phyloP scores from a whole-genome alignment of 176 grass and related monocot species.

The Alloteropsis semialata region DNA sequence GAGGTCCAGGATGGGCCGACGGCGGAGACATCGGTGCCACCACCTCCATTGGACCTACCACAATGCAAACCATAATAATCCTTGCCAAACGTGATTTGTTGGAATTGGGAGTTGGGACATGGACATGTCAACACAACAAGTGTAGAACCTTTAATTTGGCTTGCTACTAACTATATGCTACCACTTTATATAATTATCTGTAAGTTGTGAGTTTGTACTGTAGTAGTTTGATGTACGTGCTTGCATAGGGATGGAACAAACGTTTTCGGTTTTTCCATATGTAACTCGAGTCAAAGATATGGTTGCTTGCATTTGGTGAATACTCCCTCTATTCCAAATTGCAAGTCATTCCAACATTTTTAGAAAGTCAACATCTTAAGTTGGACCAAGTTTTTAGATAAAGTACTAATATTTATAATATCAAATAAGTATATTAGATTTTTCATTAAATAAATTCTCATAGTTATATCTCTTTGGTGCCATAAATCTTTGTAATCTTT shows the following conservation, averaged over 20 bases:
- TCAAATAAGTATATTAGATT: too few species aligned
- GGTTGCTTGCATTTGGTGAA: background rate
- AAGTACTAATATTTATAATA: too few species aligned
- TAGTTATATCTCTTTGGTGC: too few species aligned
- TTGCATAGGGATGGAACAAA: background rate
- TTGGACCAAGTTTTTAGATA: too few species aligned
- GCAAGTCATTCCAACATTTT: too few species aligned
- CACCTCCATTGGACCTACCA: slow-evolving; percentile 19
- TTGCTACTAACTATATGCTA: background rate
- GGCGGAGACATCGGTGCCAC: background rate
- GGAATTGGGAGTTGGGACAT: background rate
- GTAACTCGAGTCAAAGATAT: background rate
- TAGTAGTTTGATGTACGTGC: background rate
- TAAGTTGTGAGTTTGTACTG: background rate
- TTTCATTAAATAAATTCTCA: too few species aligned
- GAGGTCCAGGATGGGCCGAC: slow-evolving; percentile 27
- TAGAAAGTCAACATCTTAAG: too few species aligned
- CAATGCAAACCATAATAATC: background rate
- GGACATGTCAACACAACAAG: background rate
- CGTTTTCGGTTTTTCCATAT: background rate
- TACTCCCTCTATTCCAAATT: too few species aligned
- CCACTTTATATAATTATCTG: background rate
- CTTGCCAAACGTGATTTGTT: background rate
- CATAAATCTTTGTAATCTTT: too few species aligned
- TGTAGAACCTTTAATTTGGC: background rate